phyloP scores from a whole-genome alignment of 441 rosid genomes.

The Populus hybrid region DNA sequence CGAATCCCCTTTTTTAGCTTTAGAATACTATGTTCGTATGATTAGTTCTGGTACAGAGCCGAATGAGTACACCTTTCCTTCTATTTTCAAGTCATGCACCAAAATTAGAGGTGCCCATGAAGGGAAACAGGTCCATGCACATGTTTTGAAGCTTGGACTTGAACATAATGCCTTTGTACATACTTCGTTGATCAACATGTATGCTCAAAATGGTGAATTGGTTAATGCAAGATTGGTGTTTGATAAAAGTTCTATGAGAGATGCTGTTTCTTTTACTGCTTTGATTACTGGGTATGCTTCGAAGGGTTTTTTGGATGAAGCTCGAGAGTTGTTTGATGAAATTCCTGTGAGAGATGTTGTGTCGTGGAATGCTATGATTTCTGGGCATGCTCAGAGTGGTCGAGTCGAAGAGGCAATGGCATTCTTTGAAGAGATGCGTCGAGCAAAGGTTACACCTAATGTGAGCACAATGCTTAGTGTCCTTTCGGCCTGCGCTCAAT shows the following conservation, averaged over 20 bases:
- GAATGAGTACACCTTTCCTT: slow-evolving; percentile 58
- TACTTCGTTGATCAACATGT: slow-evolving; percentile 63
- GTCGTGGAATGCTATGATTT: slow-evolving; percentile 46
- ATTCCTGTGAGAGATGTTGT: slow-evolving; percentile 58
- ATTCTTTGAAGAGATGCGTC: slow-evolving; percentile 38
- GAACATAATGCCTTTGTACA: slow-evolving; percentile 49
- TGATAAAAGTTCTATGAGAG: slow-evolving; percentile 41
- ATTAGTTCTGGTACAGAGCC: slow-evolving; percentile 40
- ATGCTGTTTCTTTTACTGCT: slow-evolving; percentile 48
- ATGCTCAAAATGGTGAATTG: slow-evolving; percentile 41
- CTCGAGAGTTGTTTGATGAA: slow-evolving; percentile 52
- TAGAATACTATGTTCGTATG: slow-evolving; percentile 46
- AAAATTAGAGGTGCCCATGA: slow-evolving; percentile 31
- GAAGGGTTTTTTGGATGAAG: slow-evolving; percentile 34
- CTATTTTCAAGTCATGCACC: slow-evolving; percentile 56
- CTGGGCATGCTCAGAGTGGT: slow-evolving; percentile 25
- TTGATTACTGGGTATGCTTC: slow-evolving; percentile 49
- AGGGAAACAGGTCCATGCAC: slow-evolving; percentile 59
- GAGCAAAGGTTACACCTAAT: slow-evolving; percentile 32
- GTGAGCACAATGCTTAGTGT: slow-evolving; percentile 48
- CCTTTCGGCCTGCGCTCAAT: slow-evolving; percentile 51
- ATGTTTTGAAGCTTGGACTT: slow-evolving; percentile 50
- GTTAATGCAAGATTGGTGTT: slow-evolving; percentile 45
- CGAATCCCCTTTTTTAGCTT: slow-evolving; percentile 36
- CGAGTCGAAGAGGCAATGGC: slow-evolving; percentile 37